phyloP scores from a whole-genome alignment of 805 yeast species.

The Isabelozyma heimii region DNA sequence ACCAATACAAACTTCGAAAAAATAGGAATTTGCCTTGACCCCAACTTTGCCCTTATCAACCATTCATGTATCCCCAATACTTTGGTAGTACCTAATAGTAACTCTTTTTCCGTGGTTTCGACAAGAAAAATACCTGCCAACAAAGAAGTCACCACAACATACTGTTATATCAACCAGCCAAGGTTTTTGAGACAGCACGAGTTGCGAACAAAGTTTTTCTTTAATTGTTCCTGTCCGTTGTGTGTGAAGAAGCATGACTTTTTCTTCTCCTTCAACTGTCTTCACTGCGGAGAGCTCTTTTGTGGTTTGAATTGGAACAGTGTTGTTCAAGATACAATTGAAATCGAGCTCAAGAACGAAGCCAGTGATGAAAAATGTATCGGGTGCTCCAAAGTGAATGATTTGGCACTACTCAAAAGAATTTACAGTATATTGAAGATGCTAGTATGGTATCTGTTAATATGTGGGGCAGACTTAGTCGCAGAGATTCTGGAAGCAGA shows the following conservation, averaged over 20 bases:
- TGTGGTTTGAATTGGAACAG: background rate
- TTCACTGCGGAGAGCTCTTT: conserved; percentile 11
- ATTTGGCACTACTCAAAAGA: background rate
- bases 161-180: conserved; percentile 24
- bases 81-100: background rate
- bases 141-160: conserved; percentile 28
- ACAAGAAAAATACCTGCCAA: conserved; percentile 12
- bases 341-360: conserved; percentile 1
- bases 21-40: conserved; percentile 35
- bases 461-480: background rate
- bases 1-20: conserved; percentile 21
- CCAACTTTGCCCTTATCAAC: conserved; percentile 33
- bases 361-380: background rate
- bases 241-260: conserved; percentile 22
- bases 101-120: conserved; percentile 12
- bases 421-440: background rate
- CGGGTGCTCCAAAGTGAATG: background rate
- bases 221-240: conserved; percentile 28
- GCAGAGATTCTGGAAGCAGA: no score
- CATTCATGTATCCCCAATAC: conserved; percentile 42
- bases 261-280: conserved; percentile 23
- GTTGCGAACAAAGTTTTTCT: conserved; percentile 24
- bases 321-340: background rate
- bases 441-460: background rate
- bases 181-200: conserved; percentile 19